Evolutionary conservation across 2,329 filamentous ascomycete species (phyloP), one percentile per base, ranked within the genome.

Genomic region (Aspergillus sp.): DNA sequence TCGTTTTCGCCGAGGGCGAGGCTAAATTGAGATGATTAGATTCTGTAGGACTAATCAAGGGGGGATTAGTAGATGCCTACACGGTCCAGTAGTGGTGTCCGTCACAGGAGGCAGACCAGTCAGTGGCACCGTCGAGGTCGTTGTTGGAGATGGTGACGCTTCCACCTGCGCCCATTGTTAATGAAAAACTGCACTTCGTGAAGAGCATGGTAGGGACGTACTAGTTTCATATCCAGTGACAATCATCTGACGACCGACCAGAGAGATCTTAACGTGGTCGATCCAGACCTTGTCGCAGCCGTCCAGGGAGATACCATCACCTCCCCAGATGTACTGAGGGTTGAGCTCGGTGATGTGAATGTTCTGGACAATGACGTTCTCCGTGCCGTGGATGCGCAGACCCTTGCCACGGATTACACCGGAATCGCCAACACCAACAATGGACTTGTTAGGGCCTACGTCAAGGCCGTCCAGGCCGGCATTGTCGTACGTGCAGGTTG

Each of bases 351-450:
- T 83, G 66, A 84, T 79, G 62, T 80, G 75, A 52, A 84, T 73
- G 70, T 85, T 85, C 58, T 84, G 84, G 65, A 86, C 80, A 65
- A 86, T 86, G 69, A 87, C 73, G 70, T 86, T 84, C 66, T 72
- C 78, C 8, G 74, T 76, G 48, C 64, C 68, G 45, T 70, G 67
- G 24, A 82, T 71, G 37, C 80, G 78, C 27, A 84, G 69, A 58
- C 82, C 82, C 74, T 84, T 84, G 66, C 82, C 82, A 63, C 78
- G 79, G 64, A 86, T 82, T 33, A 84, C 71, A 68, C 81, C 83
- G 60, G 77, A 74, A 65, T 68, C 73, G 53, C 82, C 82, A 57
- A 80, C 73, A 27, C 84, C 83, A 44, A 86, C 70, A 56, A 86
- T 68, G 19, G 77, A 79, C 77, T 86, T 86, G 78, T 86, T 82